Evolutionary conservation across 768 basidiomycete species (phyloP), one percentile per base, ranked within the genome.

Genomic region (Leccinum longicurvipes): DNA sequence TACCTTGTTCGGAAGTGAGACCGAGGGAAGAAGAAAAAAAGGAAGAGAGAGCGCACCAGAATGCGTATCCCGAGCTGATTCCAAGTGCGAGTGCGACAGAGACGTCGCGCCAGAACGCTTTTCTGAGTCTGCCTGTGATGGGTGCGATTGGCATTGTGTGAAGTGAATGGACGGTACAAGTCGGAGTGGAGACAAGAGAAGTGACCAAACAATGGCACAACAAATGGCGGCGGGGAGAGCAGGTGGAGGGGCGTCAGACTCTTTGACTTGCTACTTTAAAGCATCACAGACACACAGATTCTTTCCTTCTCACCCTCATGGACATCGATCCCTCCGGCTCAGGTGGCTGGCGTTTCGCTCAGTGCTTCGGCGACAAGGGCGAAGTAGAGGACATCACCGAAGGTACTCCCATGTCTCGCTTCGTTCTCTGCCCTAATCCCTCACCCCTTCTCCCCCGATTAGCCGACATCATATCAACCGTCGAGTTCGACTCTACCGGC

Each of bases 391-490:
- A 99, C 73, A 98, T 99, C 70, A 99, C 97, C 57, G 97, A 99
- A 81, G 97, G 94, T 94, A 60, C 58, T n/a, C n/a, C n/a, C 4
- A 2, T 41, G 81, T 68, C 42, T 21, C 19, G 28, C 61, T n/a
- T 61, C 58, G 12, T 24, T 54, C 51, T 46, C 47, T 41, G 15
- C 58, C 55, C 50, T 54, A 55, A 60, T 60, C 45, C 29, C 44
- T 58, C 50, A 68, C 56, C 51, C 1, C n/a, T 49, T 24, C n/a
- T 44, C 2, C 31, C 7, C 32, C 57, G 42, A 60, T 51, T 76
- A 98, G 94, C 97, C 79, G 97, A 99, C 82, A 98, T 99, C 80
- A 99, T 99, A 75, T 98, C 97, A 49, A 97, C 96, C 58, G 97
- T 98, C 72, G 97, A 99, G 79, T 99, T 98, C 70, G 97, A 98